These are phyloP conservation scores for Volvox carteri DNA, from an alignment of 163 green algal genomes.

Conservation along the genomic window DNA sequence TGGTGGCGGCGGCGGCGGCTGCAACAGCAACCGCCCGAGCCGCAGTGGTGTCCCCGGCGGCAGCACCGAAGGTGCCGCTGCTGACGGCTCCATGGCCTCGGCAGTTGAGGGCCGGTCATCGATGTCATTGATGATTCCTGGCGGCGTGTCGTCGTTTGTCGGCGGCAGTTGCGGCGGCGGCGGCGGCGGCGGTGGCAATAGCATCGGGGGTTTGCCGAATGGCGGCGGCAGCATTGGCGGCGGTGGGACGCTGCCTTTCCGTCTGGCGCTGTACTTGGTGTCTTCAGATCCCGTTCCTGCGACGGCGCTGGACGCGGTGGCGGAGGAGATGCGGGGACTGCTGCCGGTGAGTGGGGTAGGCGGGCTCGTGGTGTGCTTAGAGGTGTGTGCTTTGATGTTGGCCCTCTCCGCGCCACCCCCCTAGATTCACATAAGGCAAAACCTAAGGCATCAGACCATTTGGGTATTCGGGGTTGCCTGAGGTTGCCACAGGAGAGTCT, in stretches of 20 bases:
- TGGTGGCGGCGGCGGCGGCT: too few species aligned
- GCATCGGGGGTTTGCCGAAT: neutral
- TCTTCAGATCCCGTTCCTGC: neutral
- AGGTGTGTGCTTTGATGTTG: neutral
- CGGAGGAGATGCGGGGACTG: conserved; percentile 29
- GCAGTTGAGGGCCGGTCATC: too few species aligned
- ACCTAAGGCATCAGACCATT: too few species aligned
- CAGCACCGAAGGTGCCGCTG: too few species aligned
- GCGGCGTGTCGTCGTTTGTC: too few species aligned
- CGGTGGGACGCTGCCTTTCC: conserved; percentile 7
- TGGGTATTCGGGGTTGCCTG: too few species aligned
- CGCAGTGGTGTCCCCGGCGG: too few species aligned
- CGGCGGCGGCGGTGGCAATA: neutral
- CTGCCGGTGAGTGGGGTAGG: conserved; percentile 20
- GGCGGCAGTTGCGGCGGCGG: neutral
- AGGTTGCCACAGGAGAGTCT: too few species aligned
- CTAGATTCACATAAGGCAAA: too few species aligned
- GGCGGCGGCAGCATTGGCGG: neutral
- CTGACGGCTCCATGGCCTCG: too few species aligned
- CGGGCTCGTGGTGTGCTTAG: neutral
- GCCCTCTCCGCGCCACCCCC: neutral
- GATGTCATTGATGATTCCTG: too few species aligned
- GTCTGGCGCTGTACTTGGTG: conserved; percentile 44
- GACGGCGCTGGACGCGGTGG: conserved; percentile 28
- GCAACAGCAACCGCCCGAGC: too few species aligned